These are phyloP conservation scores for Trichomonas gallinae DNA, from an alignment of 208 protist genomes.

Conservation along the genomic window DNA sequence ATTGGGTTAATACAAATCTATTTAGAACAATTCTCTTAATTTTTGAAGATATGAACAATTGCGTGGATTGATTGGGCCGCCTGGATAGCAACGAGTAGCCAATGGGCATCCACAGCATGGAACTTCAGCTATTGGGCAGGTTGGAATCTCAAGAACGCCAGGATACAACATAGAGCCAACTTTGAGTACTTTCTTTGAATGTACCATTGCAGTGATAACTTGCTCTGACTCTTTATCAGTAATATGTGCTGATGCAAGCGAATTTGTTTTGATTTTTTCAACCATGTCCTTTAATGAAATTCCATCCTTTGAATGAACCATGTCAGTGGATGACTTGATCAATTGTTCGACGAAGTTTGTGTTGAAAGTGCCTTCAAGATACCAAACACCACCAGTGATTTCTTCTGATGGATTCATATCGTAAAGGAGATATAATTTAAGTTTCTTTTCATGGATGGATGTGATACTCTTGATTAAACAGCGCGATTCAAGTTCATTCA, in stretches of 20 bases:
- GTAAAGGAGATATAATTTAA: not conserved
- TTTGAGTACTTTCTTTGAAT: not conserved
- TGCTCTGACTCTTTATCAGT: not conserved
- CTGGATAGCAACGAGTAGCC: not conserved
- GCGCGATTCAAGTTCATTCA: not conserved
- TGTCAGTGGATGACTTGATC: not conserved
- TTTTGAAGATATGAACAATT: not conserved
- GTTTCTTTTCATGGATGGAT: not conserved
- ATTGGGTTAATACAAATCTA: too few relatives aligned
- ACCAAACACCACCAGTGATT: constrained; percentile 3
- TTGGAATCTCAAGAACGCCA: not conserved
- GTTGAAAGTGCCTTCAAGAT: not conserved
- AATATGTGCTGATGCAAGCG: not conserved
- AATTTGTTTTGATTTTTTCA: not conserved
- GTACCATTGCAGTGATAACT: not conserved
- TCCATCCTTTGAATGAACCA: not conserved
- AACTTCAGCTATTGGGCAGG: not conserved
- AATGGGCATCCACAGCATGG: not conserved
- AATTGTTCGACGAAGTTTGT: not conserved
- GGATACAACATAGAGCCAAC: not conserved
- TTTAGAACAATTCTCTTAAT: not conserved
- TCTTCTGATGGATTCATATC: not conserved
- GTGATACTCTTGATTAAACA: not conserved
- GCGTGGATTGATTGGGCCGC: not conserved
- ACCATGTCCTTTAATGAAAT: not conserved